Evolutionary conservation across 352 stramenopile species (phyloP), one percentile per base, ranked within the genome.

Genomic region (Thraustochytrium sp.): DNA sequence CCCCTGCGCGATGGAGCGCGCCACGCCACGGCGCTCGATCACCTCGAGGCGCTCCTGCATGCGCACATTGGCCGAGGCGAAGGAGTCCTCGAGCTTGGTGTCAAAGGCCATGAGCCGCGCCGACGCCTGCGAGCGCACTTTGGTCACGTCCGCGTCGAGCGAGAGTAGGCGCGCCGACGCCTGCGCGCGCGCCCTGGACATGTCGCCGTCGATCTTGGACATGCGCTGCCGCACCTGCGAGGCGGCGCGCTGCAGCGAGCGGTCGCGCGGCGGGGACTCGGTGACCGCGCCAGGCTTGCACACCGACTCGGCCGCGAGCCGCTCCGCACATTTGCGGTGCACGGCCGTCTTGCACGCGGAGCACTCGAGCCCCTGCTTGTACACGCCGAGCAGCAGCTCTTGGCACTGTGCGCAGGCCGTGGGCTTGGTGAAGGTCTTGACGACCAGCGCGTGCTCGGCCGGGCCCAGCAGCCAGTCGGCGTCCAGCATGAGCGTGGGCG

Each of bases 331-430:
- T 26, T 77, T 77, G 29, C 37, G 29, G 31, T 77, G 65, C 23
- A 62, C 65, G n/a, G 37, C 40, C 23, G 49, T n/a, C 37, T 62
- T 62, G 37, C 65, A 77, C 9, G 11, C 34, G n/a, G 26, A 18
- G 65, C 65, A 77, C 46, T 77, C 65, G 34, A 77, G 65, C 18
- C 65, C 65, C n/a, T 77, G 65, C 65, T 77, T 54, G 4, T 55
- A 77, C 23, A 77, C n/a, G 64, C 65, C 65, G 29, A 77, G 65
- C 8, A 77, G 65, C 11, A 77, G 13, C 64, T 77, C 49, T 13
- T 62, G 18, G 49, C 65, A 77, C 13, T 55, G 5, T 5, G 13
- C 31, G 37, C 65, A 77, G 9, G 8, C 5, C 64, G 42, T 55
- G 0, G 65, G 65, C 49, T 37, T 46, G 46, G 65, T 72, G 31